A percentile compares a stretch with the other conserved stretches of the same genome.
phyloP scores from a whole-genome alignment of 805 yeast species.

The Ogataea ganodermae region DNA sequence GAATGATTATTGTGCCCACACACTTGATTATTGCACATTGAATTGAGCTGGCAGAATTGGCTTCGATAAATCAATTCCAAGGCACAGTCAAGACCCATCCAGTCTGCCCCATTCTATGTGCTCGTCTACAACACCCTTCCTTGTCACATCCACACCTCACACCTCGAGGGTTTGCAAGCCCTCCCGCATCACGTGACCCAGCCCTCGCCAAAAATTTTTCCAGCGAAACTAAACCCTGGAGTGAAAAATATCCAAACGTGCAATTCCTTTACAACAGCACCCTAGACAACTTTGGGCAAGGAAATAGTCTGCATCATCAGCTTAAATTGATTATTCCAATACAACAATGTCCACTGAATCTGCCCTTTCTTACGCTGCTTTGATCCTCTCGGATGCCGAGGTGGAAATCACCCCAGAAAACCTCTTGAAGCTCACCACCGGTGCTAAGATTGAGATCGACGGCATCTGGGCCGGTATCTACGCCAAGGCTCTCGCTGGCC shows the following conservation, averaged over 20 bases:
- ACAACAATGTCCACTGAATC: constrained; percentile 79
- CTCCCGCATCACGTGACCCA: background rate
- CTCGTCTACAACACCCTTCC: background rate
- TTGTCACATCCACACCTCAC: background rate
- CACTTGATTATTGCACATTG: too few relatives aligned
- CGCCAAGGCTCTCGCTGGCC: constrained; percentile 82
- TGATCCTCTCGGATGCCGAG: constrained; percentile 96
- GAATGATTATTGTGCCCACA: too few relatives aligned
- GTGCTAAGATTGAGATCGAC: constrained; percentile 80
- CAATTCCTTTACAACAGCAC: background rate
- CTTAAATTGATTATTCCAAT: constrained; percentile 48
- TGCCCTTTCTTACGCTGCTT: constrained; percentile 96
- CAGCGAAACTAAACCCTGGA: constrained; percentile 4
- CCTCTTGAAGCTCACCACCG: constrained; percentile 68
- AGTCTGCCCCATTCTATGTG: background rate
- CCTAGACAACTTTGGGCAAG: constrained; percentile 16
- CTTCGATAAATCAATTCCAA: too few relatives aligned
- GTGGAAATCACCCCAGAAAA: constrained; percentile 87
- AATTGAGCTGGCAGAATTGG: too few relatives aligned
- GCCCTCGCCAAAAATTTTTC: constrained; percentile 8
- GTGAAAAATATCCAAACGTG: background rate
- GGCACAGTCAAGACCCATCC: too few relatives aligned
- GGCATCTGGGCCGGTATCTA: constrained; percentile 78
- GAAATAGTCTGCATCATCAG: constrained; percentile 45
- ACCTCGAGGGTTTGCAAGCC: background rate